These are phyloP conservation scores for Henckelia pumila DNA, from an alignment of 257 asterid species.

Conservation along the genomic window DNA sequence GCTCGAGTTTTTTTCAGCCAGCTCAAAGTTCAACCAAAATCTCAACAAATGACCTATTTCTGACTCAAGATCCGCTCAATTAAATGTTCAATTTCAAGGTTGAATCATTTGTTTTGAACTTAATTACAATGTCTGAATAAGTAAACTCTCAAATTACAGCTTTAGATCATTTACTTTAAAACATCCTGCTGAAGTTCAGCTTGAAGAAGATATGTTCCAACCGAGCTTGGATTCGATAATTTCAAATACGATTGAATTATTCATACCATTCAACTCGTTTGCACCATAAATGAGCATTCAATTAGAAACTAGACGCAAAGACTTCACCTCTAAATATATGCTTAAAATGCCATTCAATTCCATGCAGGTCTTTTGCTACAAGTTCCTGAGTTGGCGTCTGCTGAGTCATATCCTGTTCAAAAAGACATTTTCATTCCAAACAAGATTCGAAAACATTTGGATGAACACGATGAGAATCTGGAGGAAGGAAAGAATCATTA, in stretches of 20 bases:
- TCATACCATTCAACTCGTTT: no score
- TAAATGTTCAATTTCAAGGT: neutral
- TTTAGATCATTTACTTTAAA: neutral
- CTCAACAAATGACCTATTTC: neutral
- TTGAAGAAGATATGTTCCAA: neutral
- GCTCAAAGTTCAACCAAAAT: neutral
- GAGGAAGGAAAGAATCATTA: conserved; percentile 16
- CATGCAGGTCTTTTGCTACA: conserved; percentile 57
- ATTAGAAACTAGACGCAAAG: neutral
- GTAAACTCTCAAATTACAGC: neutral
- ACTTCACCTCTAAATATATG: conserved; percentile 55
- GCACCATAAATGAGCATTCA: no score
- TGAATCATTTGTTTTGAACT: neutral
- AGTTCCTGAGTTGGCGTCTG: conserved; percentile 54
- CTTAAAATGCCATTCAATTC: conserved; percentile 57
- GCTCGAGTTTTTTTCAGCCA: neutral
- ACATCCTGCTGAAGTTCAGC: neutral
- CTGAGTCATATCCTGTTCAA: conserved; percentile 44
- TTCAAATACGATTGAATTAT: neutral
- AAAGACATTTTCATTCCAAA: neutral
- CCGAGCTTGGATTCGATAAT: neutral
- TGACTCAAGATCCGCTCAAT: neutral
- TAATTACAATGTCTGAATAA: no score
- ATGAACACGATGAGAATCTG: neutral
- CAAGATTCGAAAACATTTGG: neutral